Base-by-base conservation (phyloP, 2,329 filamentous ascomycete species). In the Fusarium cyanostomum region DNA sequence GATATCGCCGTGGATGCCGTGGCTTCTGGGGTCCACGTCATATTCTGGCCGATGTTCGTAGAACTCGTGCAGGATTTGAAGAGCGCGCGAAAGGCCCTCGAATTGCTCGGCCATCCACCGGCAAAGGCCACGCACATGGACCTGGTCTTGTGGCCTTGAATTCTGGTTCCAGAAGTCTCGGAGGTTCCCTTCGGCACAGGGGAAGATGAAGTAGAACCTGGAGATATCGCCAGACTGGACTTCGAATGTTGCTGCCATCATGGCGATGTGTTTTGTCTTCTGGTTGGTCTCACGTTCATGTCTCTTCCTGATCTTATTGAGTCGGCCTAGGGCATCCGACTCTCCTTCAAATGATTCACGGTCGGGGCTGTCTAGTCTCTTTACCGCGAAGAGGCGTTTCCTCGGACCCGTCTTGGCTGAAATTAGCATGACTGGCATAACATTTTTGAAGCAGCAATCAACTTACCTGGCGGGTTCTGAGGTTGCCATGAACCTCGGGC, bases 1-100 rank as follows among this genome's bases (percentile, higher is more conserved):
- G 18, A 57, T 57, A 21, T 57, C 54, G 4, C 54, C 54, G 34
- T 57, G 54, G 15, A 57, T 57, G 10, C 54, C 54, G 11, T 27
- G 30, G 24, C 21, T 57, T 5, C 34, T 8, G 3, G 39, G 39
- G 21, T 57, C 54, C 5, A 28, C 11, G 24, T 57, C 54, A 7
- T 27, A 44, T 3, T 31, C n/a, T 1, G 26, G 11, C 13, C n/a
- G 15, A 10, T 46, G 16, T 5, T 5, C 10, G 8, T 16, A 21
- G 18, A 45, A 24, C 8, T 45, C 28, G 13, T 45, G 43, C 11
- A 45, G 43, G 7, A 45, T 45, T 3, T 33, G 8, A 10, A 45
- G 8, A 15, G 43, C 43, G 3, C 43, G 21, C 1, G 43, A 9
- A 7, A 45, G 43, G 0, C 43, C 43, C 2, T 33, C 15, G 9